Base-by-base conservation (phyloP, 257 asterid genomes). In the Nicotiana paniculata region DNA sequence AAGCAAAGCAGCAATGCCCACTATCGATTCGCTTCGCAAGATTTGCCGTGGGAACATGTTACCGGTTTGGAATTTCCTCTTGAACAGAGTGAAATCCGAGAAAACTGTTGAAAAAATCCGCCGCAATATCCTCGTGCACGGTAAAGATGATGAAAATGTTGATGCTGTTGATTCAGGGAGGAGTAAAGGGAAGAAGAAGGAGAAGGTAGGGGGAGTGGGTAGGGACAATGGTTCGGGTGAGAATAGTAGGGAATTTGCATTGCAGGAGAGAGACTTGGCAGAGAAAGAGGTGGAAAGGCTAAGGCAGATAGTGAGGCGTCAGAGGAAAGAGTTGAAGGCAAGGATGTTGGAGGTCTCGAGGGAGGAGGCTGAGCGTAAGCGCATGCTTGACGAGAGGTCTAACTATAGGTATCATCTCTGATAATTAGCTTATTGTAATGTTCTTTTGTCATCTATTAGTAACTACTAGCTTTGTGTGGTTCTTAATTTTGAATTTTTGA, bases 241-340 rank as follows among this genome's bases (percentile, higher is more conserved):
- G 84, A 88, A 89, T 82, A 91, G 90, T 83, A 94, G 97, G 90
- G 99, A 94, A 86, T 82, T 84, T 85, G 98, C 97, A 12, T 90
- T 96, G 91, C 97, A 89, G 89, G 99, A 96, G 89, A 92, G 98
- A 80, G 98, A 96, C 70, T 26, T 86, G 90, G 99, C 99, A 58
- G 98, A 96, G 92, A 94, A 94, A 91, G 99, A 94, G 84, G 98
- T 94, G 78, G 99, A 96, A 87, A 96, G 93, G 91, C 85, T 96
- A 90, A 91, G 99, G 90, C 98, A 94, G 91, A 85, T 90, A 77
- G 92, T 94, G 85, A 90, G 98, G 90, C 91, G 97, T 81, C 98
- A 96, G 88, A 88, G 99, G 43, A 96, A 93, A 92, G 98, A 94
- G 90, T 85, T 96, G 88, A 96, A 96, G 89, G 89, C 93, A 18